Evolutionary conservation across 2,329 filamentous ascomycete species (phyloP), one percentile per base, ranked within the genome.

Genomic region (Penicillium expansum): DNA sequence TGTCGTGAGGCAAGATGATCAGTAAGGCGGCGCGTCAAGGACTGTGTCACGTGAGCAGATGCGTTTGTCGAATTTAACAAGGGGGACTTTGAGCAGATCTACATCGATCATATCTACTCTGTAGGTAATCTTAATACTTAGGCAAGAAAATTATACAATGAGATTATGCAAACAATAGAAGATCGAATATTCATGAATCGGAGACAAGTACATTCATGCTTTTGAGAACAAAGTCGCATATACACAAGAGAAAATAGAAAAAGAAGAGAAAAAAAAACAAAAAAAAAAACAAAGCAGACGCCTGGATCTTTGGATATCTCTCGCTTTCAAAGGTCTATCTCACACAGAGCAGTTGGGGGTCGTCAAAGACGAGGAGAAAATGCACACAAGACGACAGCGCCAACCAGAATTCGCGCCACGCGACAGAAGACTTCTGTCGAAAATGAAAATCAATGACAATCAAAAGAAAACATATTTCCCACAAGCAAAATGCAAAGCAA

Each of bases 281-380:
- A 32, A 44, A 53, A 53, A 61, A 55, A 48, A 63, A 24, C 37
- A 42, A 44, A 66, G 66, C 61, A 68, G 63, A 71, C 59, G 67
- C 69, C 66, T 71, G 70, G 64, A 71, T 70, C 68, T 68, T 52
- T 75, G 72, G 72, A 50, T 75, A 75, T 75, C 73, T 71, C 69
- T 72, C 68, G 71, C 71, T 71, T 42, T 42, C 66, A 69, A 71
- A 67, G 64, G 64, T 75, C 71, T 74, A 74, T 74, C 66, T 71
- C 67, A 66, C 63, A 67, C 62, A 68, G 65, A 64, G 69, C 65
- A 67, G 69, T 65, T 69, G 60, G 54, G 56, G 63, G 56, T 63
- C 63, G 63, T 64, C 59, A 59, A 65, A 57, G 62, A 67, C 60
- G 62, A 69, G 60, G 62, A 64, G 68, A 70, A 67, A 70, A 64